phyloP scores from a whole-genome alignment of 768 basidiomycete genomes.

The Gyrodon lividus region DNA sequence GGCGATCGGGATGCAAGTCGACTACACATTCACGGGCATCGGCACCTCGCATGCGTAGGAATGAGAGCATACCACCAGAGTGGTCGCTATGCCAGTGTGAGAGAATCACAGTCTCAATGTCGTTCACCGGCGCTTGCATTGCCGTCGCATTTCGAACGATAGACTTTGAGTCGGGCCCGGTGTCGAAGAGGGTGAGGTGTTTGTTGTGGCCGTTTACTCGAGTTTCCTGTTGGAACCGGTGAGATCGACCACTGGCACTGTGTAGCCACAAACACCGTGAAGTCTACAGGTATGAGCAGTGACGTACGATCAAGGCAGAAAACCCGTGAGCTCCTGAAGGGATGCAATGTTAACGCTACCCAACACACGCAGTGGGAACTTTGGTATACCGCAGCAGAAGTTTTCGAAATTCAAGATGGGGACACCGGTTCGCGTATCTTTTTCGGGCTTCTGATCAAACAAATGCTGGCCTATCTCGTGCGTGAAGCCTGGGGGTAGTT shows the following conservation, averaged over 20 bases:
- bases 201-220: conserved; percentile 42
- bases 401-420: conserved; percentile 71
- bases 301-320: conserved; percentile 70
- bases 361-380: background rate
- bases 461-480: conserved; percentile 72
- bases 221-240: conserved; percentile 47
- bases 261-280: background rate
- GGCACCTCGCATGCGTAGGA: conserved; percentile 47
- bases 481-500: conserved; percentile 73
- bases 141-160: conserved; percentile 70
- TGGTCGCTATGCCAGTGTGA: conserved; percentile 83
- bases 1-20: conserved; percentile 78
- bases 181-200: conserved; percentile 74
- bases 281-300: background rate
- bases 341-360: background rate
- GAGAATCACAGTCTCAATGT: conserved; percentile 63
- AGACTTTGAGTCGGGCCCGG: conserved; percentile 75
- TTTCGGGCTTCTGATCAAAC: conserved; percentile 42
- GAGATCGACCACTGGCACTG: background rate
- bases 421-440: conserved; percentile 47
- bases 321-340: conserved; percentile 79
- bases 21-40: conserved; percentile 42
- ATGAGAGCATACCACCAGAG: conserved; percentile 70
- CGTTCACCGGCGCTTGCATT: conserved; percentile 52
- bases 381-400: conserved; percentile 61